These are phyloP conservation scores for Monosporascus sp. DNA, from an alignment of 2,329 filamentous ascomycete species.

Conservation along the genomic window DNA sequence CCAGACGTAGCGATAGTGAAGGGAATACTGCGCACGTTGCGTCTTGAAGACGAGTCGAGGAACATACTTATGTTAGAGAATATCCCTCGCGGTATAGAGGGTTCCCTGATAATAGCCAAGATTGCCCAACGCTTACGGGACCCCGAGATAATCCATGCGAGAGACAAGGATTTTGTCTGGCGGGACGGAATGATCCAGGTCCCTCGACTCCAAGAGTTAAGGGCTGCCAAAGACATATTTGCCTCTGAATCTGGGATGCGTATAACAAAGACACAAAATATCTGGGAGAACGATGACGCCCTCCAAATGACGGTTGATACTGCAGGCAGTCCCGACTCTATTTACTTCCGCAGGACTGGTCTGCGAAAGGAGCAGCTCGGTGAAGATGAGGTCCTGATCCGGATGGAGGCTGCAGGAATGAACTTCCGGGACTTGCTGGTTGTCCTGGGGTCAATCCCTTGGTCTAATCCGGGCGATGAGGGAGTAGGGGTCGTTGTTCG, in stretches of 20 bases:
- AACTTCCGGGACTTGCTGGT: conserved; percentile 17
- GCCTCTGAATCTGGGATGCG: conserved; percentile 8
- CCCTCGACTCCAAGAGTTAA: too few relatives aligned
- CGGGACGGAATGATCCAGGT: too few relatives aligned
- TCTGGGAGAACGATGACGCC: conserved; percentile 14
- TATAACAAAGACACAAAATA: conserved; percentile 16
- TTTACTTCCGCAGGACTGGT: conserved; percentile 16
- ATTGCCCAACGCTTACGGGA: conserved; percentile 6
- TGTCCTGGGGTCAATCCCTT: conserved; percentile 17
- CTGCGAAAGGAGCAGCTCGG: conserved; percentile 1
- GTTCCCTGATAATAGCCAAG: too few relatives aligned
- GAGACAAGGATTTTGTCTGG: conserved; percentile 12
- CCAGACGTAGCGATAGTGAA: conserved; percentile 7
- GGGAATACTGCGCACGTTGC: conserved; percentile 10
- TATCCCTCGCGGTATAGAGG: too few relatives aligned
- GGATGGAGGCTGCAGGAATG: conserved; percentile 13
- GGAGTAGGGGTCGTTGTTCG: too few relatives aligned
- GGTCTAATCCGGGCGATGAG: too few relatives aligned
- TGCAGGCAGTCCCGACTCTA: conserved; percentile 18
- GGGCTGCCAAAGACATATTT: conserved; percentile 12
- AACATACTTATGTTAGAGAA: conserved; percentile 8
- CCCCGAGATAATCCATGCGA: conserved; percentile 3
- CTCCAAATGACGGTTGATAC: conserved; percentile 20
- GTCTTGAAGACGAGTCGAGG: conserved; percentile 9
- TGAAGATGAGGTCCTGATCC: conserved; percentile 15